Evolutionary conservation across 139 green algal genomes (phyloP), one percentile per base, ranked within the genome.

Genomic region (Astrephomene gubernaculifera): DNA sequence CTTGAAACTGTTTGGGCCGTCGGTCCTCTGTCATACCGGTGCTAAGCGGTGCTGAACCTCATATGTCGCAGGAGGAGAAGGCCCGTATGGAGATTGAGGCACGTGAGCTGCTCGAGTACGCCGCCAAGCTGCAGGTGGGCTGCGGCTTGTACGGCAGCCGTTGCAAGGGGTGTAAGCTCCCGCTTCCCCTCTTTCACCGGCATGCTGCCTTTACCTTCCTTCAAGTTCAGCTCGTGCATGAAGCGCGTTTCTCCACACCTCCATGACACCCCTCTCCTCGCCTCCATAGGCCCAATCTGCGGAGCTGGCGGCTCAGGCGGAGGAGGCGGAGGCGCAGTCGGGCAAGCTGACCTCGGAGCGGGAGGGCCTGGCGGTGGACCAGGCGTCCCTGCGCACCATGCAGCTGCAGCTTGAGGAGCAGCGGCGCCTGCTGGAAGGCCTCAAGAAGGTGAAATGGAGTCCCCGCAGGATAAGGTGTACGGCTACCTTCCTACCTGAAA

Each of bases 71-170:
- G 88, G 35, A 65, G 29, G 86, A 90, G 52, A 72, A 70, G 49
- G 52, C 63, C 25, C 38, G 61, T 12, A 39, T 92, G 60, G 86
- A 90, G 61, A 33, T 69, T 1, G 89, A 90, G 70, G 81, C 86
- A 0, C 65, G 44, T 49, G 29, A 86, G 82, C 89, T 92, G 41
- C 75, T 92, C 19, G 85, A 86, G 44, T 87, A 83, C 81, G 88
- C 88, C n/a, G 68, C 44, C 14, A 81, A 54, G 75, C 85, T 92
- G 85, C 67, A 86, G 63, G 63, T 74, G 33, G 2, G 73, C 19
- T 65, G n/a, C n/a, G n/a, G n/a, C n/a, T n/a, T n/a, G n/a, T n/a
- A n/a, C n/a, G n/a, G n/a, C n/a, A n/a, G n/a, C n/a, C n/a, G n/a
- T n/a, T n/a, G n/a, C n/a, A n/a, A n/a, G n/a, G n/a, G n/a, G n/a